Evolutionary conservation across 2,329 filamentous ascomycete species (phyloP).

Genomic region (Penicillium capsulatum): DNA sequence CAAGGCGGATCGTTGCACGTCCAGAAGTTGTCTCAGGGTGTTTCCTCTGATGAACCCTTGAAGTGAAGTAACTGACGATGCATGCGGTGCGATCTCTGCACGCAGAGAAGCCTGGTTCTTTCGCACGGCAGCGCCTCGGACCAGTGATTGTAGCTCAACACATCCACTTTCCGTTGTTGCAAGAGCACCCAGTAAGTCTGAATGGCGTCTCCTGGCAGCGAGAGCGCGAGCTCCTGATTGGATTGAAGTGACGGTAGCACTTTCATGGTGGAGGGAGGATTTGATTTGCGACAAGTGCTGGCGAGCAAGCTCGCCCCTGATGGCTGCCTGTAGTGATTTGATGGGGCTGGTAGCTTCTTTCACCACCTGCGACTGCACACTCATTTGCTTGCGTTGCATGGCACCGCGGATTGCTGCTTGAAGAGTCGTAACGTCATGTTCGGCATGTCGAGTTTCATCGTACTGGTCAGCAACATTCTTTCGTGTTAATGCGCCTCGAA

Average conservation of each 20-base stretch:
- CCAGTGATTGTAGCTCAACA: slow-evolving; percentile 44
- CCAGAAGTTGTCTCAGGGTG: slow-evolving; percentile 30
- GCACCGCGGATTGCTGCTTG: slow-evolving; percentile 67
- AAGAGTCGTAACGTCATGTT: slow-evolving; percentile 54
- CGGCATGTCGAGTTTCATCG: slow-evolving; percentile 40
- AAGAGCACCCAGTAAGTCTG: slow-evolving; percentile 40
- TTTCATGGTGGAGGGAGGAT: slow-evolving; percentile 26
- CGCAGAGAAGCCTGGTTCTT: slow-evolving; percentile 26
- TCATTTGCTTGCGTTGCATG: slow-evolving; percentile 52
- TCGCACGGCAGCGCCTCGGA: slow-evolving; percentile 39
- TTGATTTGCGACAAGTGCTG: slow-evolving; percentile 25
- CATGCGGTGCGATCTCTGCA: slow-evolving; percentile 28
- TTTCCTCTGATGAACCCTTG: slow-evolving; percentile 36
- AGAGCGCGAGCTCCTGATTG: slow-evolving; percentile 37
- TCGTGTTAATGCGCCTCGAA: slow-evolving; percentile 47
- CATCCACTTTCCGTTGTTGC: slow-evolving; percentile 40
- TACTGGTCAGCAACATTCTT: slow-evolving; percentile 39
- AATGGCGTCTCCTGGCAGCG: slow-evolving; percentile 38
- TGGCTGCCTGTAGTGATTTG: slow-evolving; percentile 53
- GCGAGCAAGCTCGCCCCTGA: slow-evolving; percentile 55
- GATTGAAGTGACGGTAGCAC: slow-evolving; percentile 28
- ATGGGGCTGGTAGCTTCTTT: slow-evolving; percentile 51
- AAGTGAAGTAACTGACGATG: slow-evolving; percentile 25
- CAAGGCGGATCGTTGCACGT: slow-evolving; percentile 38
- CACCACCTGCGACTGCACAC: slow-evolving; percentile 30